A percentile compares a stretch with the other conserved stretches of the same genome.
Conservation (phyloP, 1,284 basidiomycete genomes). For the Prillingera fragicola region DNA sequence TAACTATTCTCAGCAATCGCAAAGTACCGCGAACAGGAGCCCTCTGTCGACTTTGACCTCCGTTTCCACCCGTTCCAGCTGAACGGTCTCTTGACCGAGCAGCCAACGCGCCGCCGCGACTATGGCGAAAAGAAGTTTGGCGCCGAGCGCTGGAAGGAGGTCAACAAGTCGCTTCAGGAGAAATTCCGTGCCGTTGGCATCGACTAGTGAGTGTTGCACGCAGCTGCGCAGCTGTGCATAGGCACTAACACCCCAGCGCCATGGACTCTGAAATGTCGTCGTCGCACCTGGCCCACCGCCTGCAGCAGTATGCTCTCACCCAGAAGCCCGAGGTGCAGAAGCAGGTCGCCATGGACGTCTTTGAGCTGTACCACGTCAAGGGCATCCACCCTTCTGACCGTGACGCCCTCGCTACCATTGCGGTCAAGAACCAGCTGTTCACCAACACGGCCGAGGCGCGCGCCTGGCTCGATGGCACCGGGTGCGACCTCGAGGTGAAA, state of each 20-base stretch:
- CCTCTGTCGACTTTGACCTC: constrained; percentile 27
- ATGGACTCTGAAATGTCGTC: constrained; percentile 40
- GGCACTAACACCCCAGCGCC: constrained; percentile 25
- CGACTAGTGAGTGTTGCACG: constrained; percentile 38
- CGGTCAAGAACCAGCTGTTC: constrained; percentile 45
- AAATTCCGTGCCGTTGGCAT: constrained; percentile 44
- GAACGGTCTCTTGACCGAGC: constrained; percentile 28
- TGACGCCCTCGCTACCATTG: constrained; percentile 37
- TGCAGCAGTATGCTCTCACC: constrained; percentile 34
- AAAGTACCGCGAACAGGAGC: constrained; percentile 22
- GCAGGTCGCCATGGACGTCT: constrained; percentile 33
- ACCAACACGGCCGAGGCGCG: constrained; percentile 24
- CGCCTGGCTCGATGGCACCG: constrained; percentile 33
- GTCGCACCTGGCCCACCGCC: constrained; percentile 47
- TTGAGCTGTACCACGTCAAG: constrained; percentile 45
- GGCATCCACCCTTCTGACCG: constrained; percentile 41
- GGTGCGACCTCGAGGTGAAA: constrained; percentile 37
- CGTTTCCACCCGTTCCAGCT: constrained; percentile 46
- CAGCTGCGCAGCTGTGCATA: too few species aligned
- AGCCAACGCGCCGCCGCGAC: constrained; percentile 28
- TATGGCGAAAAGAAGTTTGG: constrained; percentile 44
- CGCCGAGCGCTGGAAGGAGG: constrained; percentile 29
- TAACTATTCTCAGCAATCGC: constrained; percentile 19
- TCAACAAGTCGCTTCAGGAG: constrained; percentile 31
- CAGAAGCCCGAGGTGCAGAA: constrained; percentile 42